A percentile compares a stretch with the other conserved stretches of the same genome.
phyloP scores from a whole-genome alignment of 495 filamentous ascomycete genomes.

The Lophiostoma macrostomum region DNA sequence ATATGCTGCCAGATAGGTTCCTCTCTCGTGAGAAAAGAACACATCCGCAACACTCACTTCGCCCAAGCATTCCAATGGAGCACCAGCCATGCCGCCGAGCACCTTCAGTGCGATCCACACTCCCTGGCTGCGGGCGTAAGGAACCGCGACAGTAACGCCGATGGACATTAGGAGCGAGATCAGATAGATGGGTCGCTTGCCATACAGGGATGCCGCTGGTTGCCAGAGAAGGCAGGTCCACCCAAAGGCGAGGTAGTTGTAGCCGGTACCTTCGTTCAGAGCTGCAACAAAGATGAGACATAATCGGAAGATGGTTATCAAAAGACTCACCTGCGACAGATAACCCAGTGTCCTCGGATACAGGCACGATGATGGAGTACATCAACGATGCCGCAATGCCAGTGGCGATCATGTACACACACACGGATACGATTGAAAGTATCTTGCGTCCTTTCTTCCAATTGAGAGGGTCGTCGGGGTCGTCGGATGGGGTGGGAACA shows the following conservation, averaged over 20 bases:
- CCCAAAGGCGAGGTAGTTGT: slow-evolving; percentile 54
- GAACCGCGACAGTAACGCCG: background rate
- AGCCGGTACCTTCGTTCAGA: background rate
- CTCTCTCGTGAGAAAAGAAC: slow-evolving; percentile 65
- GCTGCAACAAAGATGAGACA: too few species aligned
- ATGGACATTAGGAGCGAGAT: slow-evolving; percentile 53
- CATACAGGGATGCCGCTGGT: slow-evolving; percentile 63
- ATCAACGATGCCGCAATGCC: slow-evolving; percentile 59
- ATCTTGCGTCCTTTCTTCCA: slow-evolving; percentile 32
- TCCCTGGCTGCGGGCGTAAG: background rate
- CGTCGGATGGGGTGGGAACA: slow-evolving; percentile 29
- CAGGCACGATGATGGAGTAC: slow-evolving; percentile 59
- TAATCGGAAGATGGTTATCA: too few species aligned
- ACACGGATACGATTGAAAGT: slow-evolving; percentile 26
- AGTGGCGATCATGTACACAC: slow-evolving; percentile 54
- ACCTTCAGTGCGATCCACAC: background rate
- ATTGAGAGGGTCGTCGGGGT: slow-evolving; percentile 32
- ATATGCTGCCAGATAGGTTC: slow-evolving; percentile 63
- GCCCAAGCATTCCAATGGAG: slow-evolving; percentile 42
- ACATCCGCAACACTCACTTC: slow-evolving; percentile 62
- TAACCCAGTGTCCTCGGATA: slow-evolving; percentile 54
- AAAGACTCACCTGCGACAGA: slow-evolving; percentile 46
- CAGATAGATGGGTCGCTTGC: slow-evolving; percentile 61
- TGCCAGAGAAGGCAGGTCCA: slow-evolving; percentile 69
- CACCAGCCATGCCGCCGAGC: background rate